Percentiles rank a stretch among this genome's conserved stretches.
These are phyloP conservation scores for Arabidopsis arenosa DNA, from an alignment of 345 rosid genomes.

Conservation along the genomic window DNA sequence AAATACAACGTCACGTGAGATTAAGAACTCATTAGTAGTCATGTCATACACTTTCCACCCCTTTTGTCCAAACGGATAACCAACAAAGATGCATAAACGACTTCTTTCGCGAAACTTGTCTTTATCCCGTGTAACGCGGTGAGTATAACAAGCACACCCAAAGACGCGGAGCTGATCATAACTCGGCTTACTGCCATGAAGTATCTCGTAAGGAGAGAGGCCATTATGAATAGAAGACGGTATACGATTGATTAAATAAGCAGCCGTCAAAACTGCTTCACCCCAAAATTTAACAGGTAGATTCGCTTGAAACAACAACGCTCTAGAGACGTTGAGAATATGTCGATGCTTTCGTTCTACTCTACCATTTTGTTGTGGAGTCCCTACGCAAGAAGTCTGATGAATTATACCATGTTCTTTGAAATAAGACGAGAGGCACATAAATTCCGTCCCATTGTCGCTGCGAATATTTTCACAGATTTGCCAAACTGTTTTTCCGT, in stretches of 20 bases:
- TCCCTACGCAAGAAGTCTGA: not conserved
- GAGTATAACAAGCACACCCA: not conserved
- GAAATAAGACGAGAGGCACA: not conserved
- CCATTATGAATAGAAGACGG: not conserved
- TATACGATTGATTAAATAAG: not conserved
- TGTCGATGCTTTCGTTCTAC: too few species aligned
- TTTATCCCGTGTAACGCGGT: not conserved
- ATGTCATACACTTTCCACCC: not conserved
- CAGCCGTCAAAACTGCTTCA: fast-evolving
- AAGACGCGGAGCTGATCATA: fast-evolving
- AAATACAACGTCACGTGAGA: not conserved
- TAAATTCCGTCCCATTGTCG: too few species aligned
- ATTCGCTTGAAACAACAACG: not conserved
- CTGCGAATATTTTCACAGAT: too few species aligned
- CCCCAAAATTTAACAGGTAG: not conserved
- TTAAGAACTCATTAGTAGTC: fast-evolving
- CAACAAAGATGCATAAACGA: not conserved
- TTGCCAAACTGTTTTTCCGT: too few species aligned
- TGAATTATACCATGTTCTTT: not conserved
- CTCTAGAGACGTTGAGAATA: not conserved
- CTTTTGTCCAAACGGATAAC: not conserved
- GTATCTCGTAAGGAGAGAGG: not conserved
- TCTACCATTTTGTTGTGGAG: not conserved
- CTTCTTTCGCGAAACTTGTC: not conserved
- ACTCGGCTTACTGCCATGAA: fast-evolving